A percentile compares a stretch with the other conserved stretches of the same genome.
Evolutionary conservation across 179 eudicot genomes (phyloP).

Genomic region (Silene noctiflora): DNA sequence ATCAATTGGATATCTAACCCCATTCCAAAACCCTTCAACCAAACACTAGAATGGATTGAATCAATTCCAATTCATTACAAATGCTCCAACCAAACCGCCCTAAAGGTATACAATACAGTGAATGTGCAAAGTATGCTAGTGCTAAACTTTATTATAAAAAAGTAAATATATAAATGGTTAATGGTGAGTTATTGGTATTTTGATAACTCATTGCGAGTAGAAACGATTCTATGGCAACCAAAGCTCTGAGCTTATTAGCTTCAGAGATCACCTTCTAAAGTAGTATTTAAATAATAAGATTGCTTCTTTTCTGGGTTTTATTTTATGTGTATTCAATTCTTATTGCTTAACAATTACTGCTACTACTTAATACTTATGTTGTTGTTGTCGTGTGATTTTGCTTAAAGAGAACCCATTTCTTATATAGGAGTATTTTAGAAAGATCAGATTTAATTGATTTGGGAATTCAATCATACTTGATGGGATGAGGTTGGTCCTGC

Average conservation of each 20-base stretch:
- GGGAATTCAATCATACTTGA: constrained; percentile 18
- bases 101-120: neutral
- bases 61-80: no score
- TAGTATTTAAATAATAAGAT: constrained; percentile 11
- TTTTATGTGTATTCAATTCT: constrained; percentile 32
- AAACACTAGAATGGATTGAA: no score
- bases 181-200: constrained; percentile 31
- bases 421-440: constrained; percentile 4
- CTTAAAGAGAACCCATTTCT: constrained; percentile 38
- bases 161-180: neutral
- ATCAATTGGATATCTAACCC: no score
- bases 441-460: constrained; percentile 20
- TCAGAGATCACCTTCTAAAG: constrained; percentile 26
- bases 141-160: neutral
- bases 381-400: constrained; percentile 43
- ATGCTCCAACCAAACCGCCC: no score
- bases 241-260: constrained; percentile 29
- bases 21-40: no score
- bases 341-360: constrained; percentile 49
- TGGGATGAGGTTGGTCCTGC: constrained; percentile 57
- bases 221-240: constrained; percentile 37
- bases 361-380: constrained; percentile 17
- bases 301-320: constrained; percentile 27
- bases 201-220: constrained; percentile 31
- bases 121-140: constrained; percentile 3